Conservation (phyloP, 441 rosid species). For the Jatropha multifida region DNA sequence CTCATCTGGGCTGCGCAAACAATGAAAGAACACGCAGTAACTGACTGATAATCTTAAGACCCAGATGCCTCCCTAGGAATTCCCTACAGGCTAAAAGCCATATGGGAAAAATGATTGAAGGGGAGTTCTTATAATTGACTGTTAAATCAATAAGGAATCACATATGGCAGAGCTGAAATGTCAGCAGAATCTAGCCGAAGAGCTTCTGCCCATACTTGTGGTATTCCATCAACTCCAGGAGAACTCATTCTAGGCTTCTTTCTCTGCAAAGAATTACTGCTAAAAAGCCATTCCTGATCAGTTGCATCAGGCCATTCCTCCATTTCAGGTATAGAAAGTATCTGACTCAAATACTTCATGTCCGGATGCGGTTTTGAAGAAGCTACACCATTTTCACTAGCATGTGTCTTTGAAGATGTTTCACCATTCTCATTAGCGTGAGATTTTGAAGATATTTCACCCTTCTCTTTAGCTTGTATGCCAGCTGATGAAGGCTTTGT, state of each 20-base stretch:
- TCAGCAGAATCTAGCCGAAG: constrained; percentile 50
- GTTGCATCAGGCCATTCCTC: constrained; percentile 36
- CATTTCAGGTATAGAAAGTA: constrained; percentile 48
- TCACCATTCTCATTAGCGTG: no score
- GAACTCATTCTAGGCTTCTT: constrained; percentile 31
- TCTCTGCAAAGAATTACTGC: constrained; percentile 24
- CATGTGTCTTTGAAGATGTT: no score
- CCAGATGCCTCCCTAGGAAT: constrained; percentile 16
- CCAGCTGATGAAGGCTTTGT: constrained; percentile 27
- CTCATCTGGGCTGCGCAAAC: constrained; percentile 10
- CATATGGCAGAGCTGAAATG: constrained; percentile 51
- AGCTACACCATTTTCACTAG: constrained; percentile 36
- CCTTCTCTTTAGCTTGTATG: constrained; percentile 12
- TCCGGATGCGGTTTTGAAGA: constrained; percentile 52
- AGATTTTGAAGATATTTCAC: no score
- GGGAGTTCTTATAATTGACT: neutral
- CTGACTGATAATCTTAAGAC: constrained; percentile 14
- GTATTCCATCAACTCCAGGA: constrained; percentile 33
- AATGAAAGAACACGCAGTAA: constrained; percentile 15
- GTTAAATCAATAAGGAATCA: constrained; percentile 48
- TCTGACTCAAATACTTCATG: constrained; percentile 48
- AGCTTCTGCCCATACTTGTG: constrained; percentile 54
- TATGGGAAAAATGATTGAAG: constrained; percentile 5
- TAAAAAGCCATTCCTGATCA: constrained; percentile 53
- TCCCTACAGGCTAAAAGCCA: constrained; percentile 6